phyloP scores from a whole-genome alignment of 2,329 filamentous ascomycete species.

The Trichophyton schoenleinii region DNA sequence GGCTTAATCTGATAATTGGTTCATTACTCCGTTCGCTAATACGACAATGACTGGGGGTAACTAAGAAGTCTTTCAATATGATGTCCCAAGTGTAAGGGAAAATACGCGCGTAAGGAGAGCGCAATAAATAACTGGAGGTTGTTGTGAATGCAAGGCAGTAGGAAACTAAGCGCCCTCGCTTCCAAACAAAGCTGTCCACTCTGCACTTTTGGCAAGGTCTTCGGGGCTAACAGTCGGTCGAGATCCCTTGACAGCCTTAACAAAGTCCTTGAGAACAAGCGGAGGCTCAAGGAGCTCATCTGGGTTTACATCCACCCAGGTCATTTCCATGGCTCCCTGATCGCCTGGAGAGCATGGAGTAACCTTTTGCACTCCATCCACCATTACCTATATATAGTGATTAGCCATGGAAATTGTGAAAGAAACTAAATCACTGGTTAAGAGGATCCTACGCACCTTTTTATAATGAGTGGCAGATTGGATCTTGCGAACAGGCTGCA shows the following conservation, averaged over 20 bases:
- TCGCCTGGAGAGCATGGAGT: slow-evolving; percentile 95
- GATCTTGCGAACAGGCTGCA: slow-evolving; percentile 95
- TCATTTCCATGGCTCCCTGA: slow-evolving; percentile 76
- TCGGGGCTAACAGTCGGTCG: slow-evolving; percentile 81
- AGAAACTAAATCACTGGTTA: background rate
- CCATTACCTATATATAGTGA: slow-evolving; percentile 45
- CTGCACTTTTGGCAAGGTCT: slow-evolving; percentile 69
- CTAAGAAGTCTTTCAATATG: background rate
- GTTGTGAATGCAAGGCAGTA: background rate
- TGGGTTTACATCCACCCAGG: slow-evolving; percentile 74
- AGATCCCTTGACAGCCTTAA: slow-evolving; percentile 78
- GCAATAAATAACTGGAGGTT: background rate
- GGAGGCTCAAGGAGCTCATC: slow-evolving; percentile 78
- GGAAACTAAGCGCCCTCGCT: slow-evolving; percentile 60
- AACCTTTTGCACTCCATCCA: slow-evolving; percentile 47
- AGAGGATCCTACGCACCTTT: slow-evolving; percentile 46
- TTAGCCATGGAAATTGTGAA: background rate
- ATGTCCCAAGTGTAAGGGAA: slow-evolving; percentile 8
- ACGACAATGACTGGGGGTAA: slow-evolving; percentile 13
- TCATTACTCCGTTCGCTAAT: slow-evolving; percentile 5
- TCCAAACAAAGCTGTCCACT: slow-evolving; percentile 94
- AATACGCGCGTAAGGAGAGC: background rate
- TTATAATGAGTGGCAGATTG: slow-evolving; percentile 98
- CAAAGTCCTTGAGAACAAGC: slow-evolving; percentile 79
- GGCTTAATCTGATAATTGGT: background rate